Conservation (phyloP, 108 stramenopile genomes). For the Nannochloropsis oceanica region DNA sequence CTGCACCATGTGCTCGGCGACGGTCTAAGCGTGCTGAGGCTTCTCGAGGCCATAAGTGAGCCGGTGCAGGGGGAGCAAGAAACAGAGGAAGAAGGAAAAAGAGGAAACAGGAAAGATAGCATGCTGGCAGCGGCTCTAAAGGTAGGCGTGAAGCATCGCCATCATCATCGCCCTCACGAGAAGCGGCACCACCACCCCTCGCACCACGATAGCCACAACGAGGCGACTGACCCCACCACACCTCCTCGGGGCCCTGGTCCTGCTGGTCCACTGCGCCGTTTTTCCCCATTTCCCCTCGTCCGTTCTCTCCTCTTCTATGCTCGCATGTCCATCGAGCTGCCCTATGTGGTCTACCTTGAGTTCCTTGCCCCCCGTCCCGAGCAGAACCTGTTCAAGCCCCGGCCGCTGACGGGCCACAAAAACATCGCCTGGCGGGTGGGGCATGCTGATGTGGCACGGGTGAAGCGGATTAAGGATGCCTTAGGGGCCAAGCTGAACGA, state of each 20-base stretch:
- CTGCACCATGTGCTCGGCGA: background rate
- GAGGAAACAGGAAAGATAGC: background rate
- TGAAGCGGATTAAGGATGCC: background rate
- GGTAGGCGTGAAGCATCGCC: background rate
- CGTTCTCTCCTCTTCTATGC: background rate
- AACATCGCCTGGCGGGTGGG: background rate
- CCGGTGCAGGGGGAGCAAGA: background rate
- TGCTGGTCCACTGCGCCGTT: too few relatives aligned
- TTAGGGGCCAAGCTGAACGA: background rate
- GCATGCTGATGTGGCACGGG: background rate
- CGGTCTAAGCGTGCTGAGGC: background rate
- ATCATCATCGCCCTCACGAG: background rate
- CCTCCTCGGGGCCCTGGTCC: too few relatives aligned
- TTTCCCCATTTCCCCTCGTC: background rate
- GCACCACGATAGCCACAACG: too few relatives aligned
- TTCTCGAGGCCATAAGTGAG: background rate
- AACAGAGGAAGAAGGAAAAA: background rate
- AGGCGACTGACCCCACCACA: too few relatives aligned
- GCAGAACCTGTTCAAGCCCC: background rate
- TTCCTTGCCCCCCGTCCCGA: background rate
- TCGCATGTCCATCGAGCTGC: background rate
- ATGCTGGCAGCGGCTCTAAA: background rate
- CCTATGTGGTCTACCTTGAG: background rate
- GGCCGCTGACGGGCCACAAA: background rate
- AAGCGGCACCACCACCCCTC: background rate